phyloP scores from a whole-genome alignment of 75 land plant genomes.

The Pinus taeda region DNA sequence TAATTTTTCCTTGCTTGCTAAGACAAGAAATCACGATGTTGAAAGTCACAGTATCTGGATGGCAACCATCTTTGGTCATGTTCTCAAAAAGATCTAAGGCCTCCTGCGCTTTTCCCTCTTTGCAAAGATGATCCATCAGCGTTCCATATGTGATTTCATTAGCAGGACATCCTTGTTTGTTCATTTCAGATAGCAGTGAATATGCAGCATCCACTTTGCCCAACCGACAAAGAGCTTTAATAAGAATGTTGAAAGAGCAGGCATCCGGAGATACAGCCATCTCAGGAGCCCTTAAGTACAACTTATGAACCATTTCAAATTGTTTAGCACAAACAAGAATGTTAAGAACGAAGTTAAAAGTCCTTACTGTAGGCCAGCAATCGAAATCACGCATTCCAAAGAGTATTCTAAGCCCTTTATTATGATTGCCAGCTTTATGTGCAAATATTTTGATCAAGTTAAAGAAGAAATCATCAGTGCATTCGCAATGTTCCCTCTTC shows the following conservation, averaged over 20 bases:
- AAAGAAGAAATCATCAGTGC: constrained; percentile 53
- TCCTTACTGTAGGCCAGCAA: constrained; percentile 43
- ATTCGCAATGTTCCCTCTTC: constrained; percentile 21
- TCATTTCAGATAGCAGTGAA: constrained; percentile 47
- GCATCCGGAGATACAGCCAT: constrained; percentile 47
- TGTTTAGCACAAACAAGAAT: constrained; percentile 34
- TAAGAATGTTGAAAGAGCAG: constrained; percentile 50
- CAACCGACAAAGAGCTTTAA: constrained; percentile 53
- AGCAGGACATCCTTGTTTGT: constrained; percentile 39
- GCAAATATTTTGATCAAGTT: constrained; percentile 39
- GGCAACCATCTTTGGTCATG: constrained; percentile 45
- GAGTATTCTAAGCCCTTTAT: constrained; percentile 33
- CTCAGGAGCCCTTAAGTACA: constrained; percentile 31
- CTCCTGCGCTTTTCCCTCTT: constrained; percentile 34
- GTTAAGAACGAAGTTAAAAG: constrained; percentile 50
- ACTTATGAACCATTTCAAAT: constrained; percentile 37
- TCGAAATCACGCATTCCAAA: constrained; percentile 45
- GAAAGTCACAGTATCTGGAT: constrained; percentile 44
- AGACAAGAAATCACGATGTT: constrained; percentile 63
- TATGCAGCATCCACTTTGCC: constrained; percentile 43
- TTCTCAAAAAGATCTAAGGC: constrained; percentile 44
- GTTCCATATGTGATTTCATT: constrained; percentile 48
- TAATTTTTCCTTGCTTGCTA: constrained; percentile 38
- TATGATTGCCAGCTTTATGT: constrained; percentile 16
- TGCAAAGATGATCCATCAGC: constrained; percentile 52